phyloP scores from a whole-genome alignment of 2,329 filamentous ascomycete genomes.

The Xylariaceae sp. region DNA sequence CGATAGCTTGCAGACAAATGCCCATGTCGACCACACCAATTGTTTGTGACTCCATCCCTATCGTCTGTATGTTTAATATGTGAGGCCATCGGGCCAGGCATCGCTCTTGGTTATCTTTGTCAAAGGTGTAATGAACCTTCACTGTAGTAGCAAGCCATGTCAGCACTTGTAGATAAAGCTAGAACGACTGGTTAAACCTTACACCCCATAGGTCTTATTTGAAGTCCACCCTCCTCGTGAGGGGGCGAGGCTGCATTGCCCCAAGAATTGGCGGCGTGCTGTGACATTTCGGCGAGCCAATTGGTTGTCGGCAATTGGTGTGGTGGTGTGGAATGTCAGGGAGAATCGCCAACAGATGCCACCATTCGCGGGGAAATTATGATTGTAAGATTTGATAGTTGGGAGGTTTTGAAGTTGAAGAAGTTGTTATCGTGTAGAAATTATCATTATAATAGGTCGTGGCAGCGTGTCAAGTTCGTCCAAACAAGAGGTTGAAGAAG shows the following conservation, averaged over 20 bases:
- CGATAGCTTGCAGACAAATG: slow-evolving; percentile 80
- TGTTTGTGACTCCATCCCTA: slow-evolving; percentile 72
- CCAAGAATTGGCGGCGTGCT: slow-evolving; percentile 28
- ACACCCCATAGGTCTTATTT: slow-evolving; percentile 65
- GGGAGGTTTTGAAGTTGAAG: too few species aligned
- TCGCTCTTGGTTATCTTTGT: slow-evolving; percentile 80
- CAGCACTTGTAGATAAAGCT: slow-evolving; percentile 18
- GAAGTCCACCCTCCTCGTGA: slow-evolving; percentile 47
- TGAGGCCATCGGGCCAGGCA: slow-evolving; percentile 85
- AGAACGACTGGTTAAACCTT: slow-evolving; percentile 35
- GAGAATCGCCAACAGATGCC: too few species aligned
- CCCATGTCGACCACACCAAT: slow-evolving; percentile 87
- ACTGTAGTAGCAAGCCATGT: slow-evolving; percentile 57
- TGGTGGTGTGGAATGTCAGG: background rate
- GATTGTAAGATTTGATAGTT: too few species aligned
- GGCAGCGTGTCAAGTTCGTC: too few species aligned
- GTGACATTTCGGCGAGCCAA: slow-evolving; percentile 21
- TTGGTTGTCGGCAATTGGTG: background rate
- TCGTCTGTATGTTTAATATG: slow-evolving; percentile 72
- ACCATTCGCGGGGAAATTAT: too few species aligned
- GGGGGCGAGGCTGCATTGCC: slow-evolving; percentile 21
- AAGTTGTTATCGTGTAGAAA: too few species aligned
- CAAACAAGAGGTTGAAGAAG: too few species aligned
- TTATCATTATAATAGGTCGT: too few species aligned
- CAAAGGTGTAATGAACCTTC: slow-evolving; percentile 96